Conservation (phyloP, 768 basidiomycete species). For the Tulasnella calospora region DNA sequence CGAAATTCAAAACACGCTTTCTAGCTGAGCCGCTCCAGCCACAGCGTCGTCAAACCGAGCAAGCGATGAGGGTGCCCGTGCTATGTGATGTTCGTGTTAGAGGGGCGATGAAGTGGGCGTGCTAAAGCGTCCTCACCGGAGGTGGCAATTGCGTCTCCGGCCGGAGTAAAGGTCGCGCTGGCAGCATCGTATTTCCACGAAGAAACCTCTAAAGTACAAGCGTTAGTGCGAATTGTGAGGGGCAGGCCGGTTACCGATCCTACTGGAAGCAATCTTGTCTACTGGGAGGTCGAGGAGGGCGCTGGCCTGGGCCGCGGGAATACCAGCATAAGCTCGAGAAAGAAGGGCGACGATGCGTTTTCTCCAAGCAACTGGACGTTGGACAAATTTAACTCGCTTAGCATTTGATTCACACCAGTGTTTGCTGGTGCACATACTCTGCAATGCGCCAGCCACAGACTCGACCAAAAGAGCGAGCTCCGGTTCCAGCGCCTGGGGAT, state of each 20-base stretch:
- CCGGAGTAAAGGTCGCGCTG: background rate
- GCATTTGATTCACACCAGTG: background rate
- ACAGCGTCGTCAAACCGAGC: slow-evolving; percentile 6
- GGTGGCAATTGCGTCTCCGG: background rate
- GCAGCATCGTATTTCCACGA: background rate
- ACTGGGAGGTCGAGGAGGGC: slow-evolving; percentile 50
- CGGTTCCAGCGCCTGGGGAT: slow-evolving; percentile 39
- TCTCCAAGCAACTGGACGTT: slow-evolving; percentile 52
- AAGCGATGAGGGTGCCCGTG: background rate
- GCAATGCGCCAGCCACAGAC: slow-evolving; percentile 46
- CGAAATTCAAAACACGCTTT: background rate
- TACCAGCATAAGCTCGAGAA: slow-evolving; percentile 59
- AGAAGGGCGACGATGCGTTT: slow-evolving; percentile 51
- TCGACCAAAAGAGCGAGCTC: slow-evolving; percentile 47
- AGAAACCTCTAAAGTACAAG: background rate
- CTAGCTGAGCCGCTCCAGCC: background rate
- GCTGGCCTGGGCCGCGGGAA: slow-evolving; percentile 52
- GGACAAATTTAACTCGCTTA: background rate
- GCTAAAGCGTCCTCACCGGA: background rate
- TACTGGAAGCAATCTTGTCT: slow-evolving; percentile 38
- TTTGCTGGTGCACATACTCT: slow-evolving; percentile 43
- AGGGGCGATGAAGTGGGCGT: background rate
- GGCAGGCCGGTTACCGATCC: background rate
- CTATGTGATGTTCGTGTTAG: background rate
- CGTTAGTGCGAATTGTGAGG: background rate